Conservation (phyloP, 2,329 filamentous ascomycete genomes). For the Botrytis hyacinthi region DNA sequence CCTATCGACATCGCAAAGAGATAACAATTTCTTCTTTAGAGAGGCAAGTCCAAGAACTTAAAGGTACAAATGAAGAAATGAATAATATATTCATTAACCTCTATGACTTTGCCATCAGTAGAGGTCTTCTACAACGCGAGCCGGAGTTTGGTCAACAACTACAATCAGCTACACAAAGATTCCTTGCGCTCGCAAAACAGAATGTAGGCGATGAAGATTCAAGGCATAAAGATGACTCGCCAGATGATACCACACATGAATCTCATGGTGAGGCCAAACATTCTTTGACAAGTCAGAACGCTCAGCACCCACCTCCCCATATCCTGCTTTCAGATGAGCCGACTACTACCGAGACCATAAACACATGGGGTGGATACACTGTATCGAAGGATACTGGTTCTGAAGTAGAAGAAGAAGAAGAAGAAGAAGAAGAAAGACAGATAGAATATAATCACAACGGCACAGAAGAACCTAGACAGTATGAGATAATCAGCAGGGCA, state of each 20-base stretch:
- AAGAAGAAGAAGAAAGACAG: constrained; percentile 28
- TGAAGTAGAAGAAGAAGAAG: constrained; percentile 29
- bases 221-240: constrained; percentile 27
- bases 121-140: constrained; percentile 56
- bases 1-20: constrained; percentile 83
- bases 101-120: constrained; percentile 58
- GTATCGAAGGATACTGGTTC: constrained; percentile 28
- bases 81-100: constrained; percentile 67
- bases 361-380: constrained; percentile 32
- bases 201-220: constrained; percentile 44
- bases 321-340: constrained; percentile 8
- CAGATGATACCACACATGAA: constrained; percentile 24
- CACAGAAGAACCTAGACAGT: constrained; percentile 33
- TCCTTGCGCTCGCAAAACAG: constrained; percentile 54
- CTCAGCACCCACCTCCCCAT: constrained; percentile 17
- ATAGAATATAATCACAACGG: constrained; percentile 22
- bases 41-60: constrained; percentile 66
- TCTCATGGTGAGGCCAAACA: constrained; percentile 10
- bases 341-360: background rate
- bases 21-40: constrained; percentile 73
- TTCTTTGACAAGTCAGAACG: background rate
- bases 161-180: constrained; percentile 54
- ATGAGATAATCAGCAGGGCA: constrained; percentile 52
- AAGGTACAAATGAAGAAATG: constrained; percentile 70
- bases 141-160: constrained; percentile 59